Percentiles rank a stretch among this genome's conserved stretches.
phyloP scores from a whole-genome alignment of 2,329 filamentous ascomycete species.

The Microdochium bolleyi region DNA sequence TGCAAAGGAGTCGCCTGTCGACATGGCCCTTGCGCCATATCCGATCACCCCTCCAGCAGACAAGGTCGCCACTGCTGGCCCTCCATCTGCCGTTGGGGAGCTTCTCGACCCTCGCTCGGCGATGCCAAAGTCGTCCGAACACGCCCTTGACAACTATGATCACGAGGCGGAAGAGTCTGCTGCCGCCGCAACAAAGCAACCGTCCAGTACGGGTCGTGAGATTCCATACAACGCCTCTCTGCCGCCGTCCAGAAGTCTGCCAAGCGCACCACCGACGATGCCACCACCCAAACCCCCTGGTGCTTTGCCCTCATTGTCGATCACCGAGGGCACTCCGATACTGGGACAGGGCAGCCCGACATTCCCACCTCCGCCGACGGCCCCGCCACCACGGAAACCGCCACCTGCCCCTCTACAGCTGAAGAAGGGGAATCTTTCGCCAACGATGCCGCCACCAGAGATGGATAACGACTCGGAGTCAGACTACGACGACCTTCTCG shows the following conservation, averaged over 20 bases:
- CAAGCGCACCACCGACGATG: conserved; percentile 39
- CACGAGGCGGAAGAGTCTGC: conserved; percentile 43
- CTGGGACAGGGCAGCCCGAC: conserved; percentile 36
- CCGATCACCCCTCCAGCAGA: conserved; percentile 57
- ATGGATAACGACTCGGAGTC: conserved; percentile 61
- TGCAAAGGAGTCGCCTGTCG: conserved; percentile 48
- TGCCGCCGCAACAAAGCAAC: conserved; percentile 35
- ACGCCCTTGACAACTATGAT: conserved; percentile 49
- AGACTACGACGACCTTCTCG: conserved; percentile 73
- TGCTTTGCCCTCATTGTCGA: conserved; percentile 27
- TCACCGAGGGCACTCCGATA: conserved; percentile 34
- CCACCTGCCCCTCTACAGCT: conserved; percentile 81
- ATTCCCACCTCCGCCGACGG: conserved; percentile 40
- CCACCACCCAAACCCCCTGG: conserved; percentile 44
- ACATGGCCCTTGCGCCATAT: conserved; percentile 52
- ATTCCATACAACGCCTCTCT: conserved; percentile 42
- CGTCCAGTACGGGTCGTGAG: conserved; percentile 34
- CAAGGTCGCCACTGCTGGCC: conserved; percentile 23
- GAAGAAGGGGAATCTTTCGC: conserved; percentile 28
- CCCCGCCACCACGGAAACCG: conserved; percentile 65
- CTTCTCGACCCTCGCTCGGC: conserved; percentile 47
- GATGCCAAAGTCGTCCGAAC: conserved; percentile 55
- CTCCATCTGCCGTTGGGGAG: conserved; percentile 36
- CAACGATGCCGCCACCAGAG: conserved; percentile 27
- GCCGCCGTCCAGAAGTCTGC: conserved; percentile 49